Percentiles rank a stretch among this genome's conserved stretches.
These are phyloP conservation scores for Dryadomyces quercus-mongolicae DNA, from an alignment of 2,329 filamentous ascomycete genomes.

Conservation along the genomic window DNA sequence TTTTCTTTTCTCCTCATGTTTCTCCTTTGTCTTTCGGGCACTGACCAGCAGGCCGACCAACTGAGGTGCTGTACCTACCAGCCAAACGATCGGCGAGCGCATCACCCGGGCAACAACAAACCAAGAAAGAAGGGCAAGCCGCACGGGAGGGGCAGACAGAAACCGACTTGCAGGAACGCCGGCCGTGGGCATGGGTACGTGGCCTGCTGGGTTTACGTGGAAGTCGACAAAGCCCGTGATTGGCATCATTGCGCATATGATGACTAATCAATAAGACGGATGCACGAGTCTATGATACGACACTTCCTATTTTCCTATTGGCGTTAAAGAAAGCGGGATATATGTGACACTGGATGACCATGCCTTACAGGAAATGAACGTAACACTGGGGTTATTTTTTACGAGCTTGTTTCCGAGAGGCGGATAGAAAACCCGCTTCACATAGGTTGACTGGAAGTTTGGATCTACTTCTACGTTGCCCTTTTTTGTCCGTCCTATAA, in stretches of 20 bases:
- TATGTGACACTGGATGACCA: too few relatives aligned
- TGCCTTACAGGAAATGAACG: too few relatives aligned
- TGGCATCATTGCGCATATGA: background rate
- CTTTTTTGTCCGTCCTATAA: too few relatives aligned
- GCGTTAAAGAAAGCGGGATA: too few relatives aligned
- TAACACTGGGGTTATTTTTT: too few relatives aligned
- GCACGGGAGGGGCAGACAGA: background rate
- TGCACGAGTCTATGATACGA: background rate
- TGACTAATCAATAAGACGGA: background rate
- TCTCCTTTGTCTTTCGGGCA: background rate
- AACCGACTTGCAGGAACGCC: background rate
- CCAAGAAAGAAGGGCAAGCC: background rate
- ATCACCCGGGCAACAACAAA: background rate
- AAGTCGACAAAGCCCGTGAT: background rate
- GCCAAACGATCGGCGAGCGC: background rate
- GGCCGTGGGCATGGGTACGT: conserved; percentile 8
- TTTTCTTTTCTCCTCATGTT: too few relatives aligned
- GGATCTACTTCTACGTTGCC: too few relatives aligned
- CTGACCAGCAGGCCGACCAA: background rate
- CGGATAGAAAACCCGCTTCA: too few relatives aligned
- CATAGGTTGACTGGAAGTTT: too few relatives aligned
- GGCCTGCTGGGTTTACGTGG: conserved; percentile 1
- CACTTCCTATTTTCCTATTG: too few relatives aligned
- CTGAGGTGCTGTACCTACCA: background rate
- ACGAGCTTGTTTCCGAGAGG: too few relatives aligned